Conservation (phyloP, 2,329 filamentous ascomycete species). For the Pseudogymnoascus sp. region DNA sequence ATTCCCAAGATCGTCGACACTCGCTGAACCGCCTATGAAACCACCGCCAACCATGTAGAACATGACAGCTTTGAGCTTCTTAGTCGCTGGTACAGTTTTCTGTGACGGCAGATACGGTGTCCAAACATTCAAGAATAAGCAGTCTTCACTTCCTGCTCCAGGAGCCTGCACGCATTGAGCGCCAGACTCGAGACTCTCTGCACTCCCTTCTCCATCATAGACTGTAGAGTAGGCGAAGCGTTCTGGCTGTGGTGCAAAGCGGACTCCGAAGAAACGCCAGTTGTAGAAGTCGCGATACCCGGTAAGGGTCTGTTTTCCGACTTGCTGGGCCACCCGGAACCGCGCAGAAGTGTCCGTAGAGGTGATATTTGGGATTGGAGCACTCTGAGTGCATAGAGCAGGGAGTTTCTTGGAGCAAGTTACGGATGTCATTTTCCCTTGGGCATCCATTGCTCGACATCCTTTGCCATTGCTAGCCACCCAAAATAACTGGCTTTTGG, state of each 20-base stretch:
- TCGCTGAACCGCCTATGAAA: constrained; percentile 28
- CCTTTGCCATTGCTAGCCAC: constrained; percentile 13
- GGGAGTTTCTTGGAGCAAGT: constrained; percentile 31
- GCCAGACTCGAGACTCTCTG: constrained; percentile 37
- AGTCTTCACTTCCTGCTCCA: constrained; percentile 28
- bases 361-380: constrained; percentile 28
- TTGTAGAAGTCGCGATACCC: constrained; percentile 45
- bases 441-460: constrained; percentile 15
- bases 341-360: constrained; percentile 30
- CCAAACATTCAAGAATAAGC: constrained; percentile 31
- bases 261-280: constrained; percentile 30
- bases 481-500: constrained; percentile 19
- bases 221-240: constrained; percentile 33
- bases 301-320: constrained; percentile 36
- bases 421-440: constrained; percentile 26
- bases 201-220: constrained; percentile 37
- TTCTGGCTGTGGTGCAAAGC: constrained; percentile 20
- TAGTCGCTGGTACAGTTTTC: constrained; percentile 38
- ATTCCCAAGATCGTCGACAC: constrained; percentile 24
- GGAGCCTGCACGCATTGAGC: constrained; percentile 36
- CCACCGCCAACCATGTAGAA: constrained; percentile 25
- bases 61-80: constrained; percentile 27
- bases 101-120: constrained; percentile 27
- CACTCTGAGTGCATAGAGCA: constrained; percentile 41
- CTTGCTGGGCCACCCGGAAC: constrained; percentile 31